phyloP scores from a whole-genome alignment of 192 early-diverging fungal genomes.

The Helicostylum pulchrum region DNA sequence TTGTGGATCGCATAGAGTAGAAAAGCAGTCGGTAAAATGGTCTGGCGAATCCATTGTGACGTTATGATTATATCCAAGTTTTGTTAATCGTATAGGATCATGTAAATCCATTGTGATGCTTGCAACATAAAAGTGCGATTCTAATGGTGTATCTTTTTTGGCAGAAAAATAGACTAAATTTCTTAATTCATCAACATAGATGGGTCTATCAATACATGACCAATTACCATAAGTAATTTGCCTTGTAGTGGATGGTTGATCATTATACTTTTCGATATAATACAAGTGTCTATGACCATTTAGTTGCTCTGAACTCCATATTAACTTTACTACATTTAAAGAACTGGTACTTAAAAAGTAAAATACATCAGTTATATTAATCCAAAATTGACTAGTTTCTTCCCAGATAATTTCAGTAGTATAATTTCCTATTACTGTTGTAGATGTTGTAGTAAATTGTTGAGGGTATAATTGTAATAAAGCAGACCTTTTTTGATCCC shows the following conservation, averaged over 20 bases:
- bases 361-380: constrained; percentile 54
- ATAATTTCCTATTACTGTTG: constrained; percentile 20
- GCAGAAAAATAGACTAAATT: constrained; percentile 60
- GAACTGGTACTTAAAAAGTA: constrained; percentile 22
- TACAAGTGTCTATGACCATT: constrained; percentile 63
- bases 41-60: constrained; percentile 33
- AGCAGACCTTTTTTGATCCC: constrained; percentile 49
- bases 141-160: constrained; percentile 54
- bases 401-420: constrained; percentile 46
- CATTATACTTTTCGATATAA: constrained; percentile 34
- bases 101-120: constrained; percentile 19
- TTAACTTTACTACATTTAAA: constrained; percentile 33
- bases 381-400: constrained; percentile 54
- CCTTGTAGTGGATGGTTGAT: constrained; percentile 16
- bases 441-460: constrained; percentile 41
- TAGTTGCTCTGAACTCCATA: constrained; percentile 51
- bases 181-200: constrained; percentile 49
- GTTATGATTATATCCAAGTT: constrained; percentile 49
- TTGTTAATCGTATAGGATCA: constrained; percentile 35
- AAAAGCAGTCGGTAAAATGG: constrained; percentile 50
- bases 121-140: constrained; percentile 62
- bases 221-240: constrained; percentile 59
- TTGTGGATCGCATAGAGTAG: constrained; percentile 42
- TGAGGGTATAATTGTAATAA: constrained; percentile 48
- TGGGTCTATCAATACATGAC: constrained; percentile 53